Base-by-base conservation (phyloP, 2,329 filamentous ascomycete species). In the Fusarium algeriense region DNA sequence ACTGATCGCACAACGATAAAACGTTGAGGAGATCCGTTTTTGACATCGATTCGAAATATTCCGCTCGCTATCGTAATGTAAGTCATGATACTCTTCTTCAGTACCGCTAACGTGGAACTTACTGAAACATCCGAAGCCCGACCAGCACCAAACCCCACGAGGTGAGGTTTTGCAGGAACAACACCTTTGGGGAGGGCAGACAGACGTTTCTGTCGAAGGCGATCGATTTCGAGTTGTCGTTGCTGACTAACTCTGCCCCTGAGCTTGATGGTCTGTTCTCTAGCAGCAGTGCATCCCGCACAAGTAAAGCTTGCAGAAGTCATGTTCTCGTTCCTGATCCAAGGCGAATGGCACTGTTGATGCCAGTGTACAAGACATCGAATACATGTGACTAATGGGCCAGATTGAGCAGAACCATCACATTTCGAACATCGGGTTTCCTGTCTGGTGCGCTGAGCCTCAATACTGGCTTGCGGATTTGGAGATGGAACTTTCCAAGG, bases 11-110 rank as follows among this genome's bases (percentile, higher is more conserved):
- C 40, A 84, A 79, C 5, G 80, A 80, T 5, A 85, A 67, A 13
- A 85, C 71, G 35, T 82, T 81, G 28, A 85, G 74, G 1, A 83
- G 74, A 55, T 85, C 82, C 7, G 76, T 80, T 50, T 76, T 81
- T 50, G 77, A 77, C 63, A 82, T 79, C 11, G 69, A 64, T 23
- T 75, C 77, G 62, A 85, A 85, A 63, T 85, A 84, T 35, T 80
- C 77, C 20, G 76, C 75, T 26, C 81, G 79, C 83, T 84, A 44
- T 20, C 13, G 11, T n/a, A 49, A 8, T 35, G 2, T 44, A 38
- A 55, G 50, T 41, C 20, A 48, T 55, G 20, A 64, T 53, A 20
- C 43, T 41, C 15, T n/a, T 28, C n/a, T 26, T 13, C 14, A 23
- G 11, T 7, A 23, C 20, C 30, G 11, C 34, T 34, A 46, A 4